Evolutionary conservation across 2,329 filamentous ascomycete species (phyloP), one percentile per base, ranked within the genome.

Genomic region (Clarireedia monteithiana): DNA sequence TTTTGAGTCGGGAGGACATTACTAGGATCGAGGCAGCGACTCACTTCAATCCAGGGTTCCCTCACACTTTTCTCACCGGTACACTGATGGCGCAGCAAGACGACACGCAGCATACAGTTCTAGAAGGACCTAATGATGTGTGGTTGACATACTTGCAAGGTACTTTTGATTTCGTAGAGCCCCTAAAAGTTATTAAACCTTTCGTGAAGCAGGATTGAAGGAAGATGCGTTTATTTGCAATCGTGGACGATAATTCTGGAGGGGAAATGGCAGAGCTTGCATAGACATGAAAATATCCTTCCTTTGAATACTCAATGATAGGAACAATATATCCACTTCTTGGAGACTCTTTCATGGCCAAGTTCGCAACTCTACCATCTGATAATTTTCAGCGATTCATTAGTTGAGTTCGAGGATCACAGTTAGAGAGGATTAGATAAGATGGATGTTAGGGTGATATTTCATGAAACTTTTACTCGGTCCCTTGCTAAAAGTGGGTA

Each of bases 41-140:
- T 38, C 72, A 74, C 0, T 87, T 89, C 60, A 80, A 88, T 50
- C 65, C 81, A 40, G 86, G 85, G 0, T 91, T 89, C 69, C 87
- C 87, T 0, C 71, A 75, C 59, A 80, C 73, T 66, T 81, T 89
- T 62, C 67, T 87, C 5, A 27, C 23, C 3, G 78, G 30, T 12
- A 34, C 30, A 34, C 30, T 34, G 2, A 10, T 34, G 3, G 30
- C 74, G 67, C 71, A 71, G 2, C 48, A 74, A 3, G 52, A 10
- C 26, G 45, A 40, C 15, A 27, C 6, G 46, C 24, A 14, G 27
- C 39, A 17, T 27, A 68, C 71, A 23, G 63, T 71, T 7, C 70
- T 73, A 1, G 66, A 70, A 4, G 67, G 74, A 38, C 65, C 68
- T 6, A 48, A 17, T 40, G 63, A 68, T 63, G 36, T 69, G 15